These are phyloP conservation scores for Fusarium miscanthi DNA, from an alignment of 2,329 filamentous ascomycete species.

Conservation along the genomic window DNA sequence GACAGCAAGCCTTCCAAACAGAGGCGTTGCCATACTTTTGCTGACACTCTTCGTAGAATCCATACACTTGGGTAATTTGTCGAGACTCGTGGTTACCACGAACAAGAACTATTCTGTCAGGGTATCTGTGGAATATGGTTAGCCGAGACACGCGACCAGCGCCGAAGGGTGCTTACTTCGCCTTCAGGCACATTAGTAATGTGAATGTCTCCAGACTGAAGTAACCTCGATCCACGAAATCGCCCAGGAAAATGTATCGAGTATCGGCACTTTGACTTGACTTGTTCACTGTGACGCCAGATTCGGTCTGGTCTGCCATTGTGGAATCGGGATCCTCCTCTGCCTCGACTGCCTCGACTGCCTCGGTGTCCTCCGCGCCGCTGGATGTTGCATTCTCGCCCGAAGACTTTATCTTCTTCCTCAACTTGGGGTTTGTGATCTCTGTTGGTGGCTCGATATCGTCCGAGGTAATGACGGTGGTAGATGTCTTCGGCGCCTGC, in stretches of 20 bases:
- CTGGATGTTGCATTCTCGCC: conserved; percentile 57
- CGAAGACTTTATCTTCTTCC: conserved; percentile 78
- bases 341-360: conserved; percentile 53
- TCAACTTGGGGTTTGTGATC: conserved; percentile 87
- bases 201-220: conserved; percentile 99
- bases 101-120: conserved; percentile 93
- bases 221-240: conserved; percentile 97
- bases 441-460: conserved; percentile 91
- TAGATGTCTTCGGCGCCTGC: conserved; percentile 74
- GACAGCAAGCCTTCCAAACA: conserved; percentile 99
- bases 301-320: conserved; percentile 48
- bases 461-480: conserved; percentile 84
- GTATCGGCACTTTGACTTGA: conserved; percentile 63
- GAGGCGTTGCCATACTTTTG: conserved; percentile 99
- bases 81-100: conserved; percentile 98
- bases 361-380: conserved; percentile 62
- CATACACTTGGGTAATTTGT: conserved; percentile 98
- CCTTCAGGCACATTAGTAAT: conserved; percentile 93
- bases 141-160: conserved; percentile 23
- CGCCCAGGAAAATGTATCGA: conserved; percentile 75
- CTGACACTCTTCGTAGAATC: conserved; percentile 98
- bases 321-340: conserved; percentile 49
- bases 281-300: conserved; percentile 51
- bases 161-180: conserved; percentile 58
- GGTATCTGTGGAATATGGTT: conserved; percentile 72